These are phyloP conservation scores for Pilasporangium apinafurcum DNA, from an alignment of 352 stramenopile species.

Conservation along the genomic window DNA sequence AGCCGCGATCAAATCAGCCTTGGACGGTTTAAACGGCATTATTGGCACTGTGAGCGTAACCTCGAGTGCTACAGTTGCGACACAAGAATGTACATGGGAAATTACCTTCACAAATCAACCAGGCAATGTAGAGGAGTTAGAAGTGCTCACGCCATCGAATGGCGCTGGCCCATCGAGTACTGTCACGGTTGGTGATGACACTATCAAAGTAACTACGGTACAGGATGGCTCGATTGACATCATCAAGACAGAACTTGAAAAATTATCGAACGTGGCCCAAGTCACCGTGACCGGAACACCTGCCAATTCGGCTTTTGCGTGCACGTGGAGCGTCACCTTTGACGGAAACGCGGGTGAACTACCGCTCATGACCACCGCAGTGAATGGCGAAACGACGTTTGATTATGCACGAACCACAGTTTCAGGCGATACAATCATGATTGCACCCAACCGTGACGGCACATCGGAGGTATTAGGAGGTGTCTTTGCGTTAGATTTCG, in stretches of 20 bases:
- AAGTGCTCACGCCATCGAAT: conserved; percentile 46
- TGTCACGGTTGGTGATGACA: conserved; percentile 75
- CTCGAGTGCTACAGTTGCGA: conserved; percentile 33
- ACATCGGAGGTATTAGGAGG: conserved; percentile 55
- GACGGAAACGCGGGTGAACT: conserved; percentile 89
- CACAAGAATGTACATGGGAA: conserved; percentile 77
- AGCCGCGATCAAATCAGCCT: conserved; percentile 33
- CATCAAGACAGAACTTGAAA: conserved; percentile 93
- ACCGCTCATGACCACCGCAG: conserved; percentile 43
- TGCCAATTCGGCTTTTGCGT: conserved; percentile 56
- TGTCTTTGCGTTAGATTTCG: conserved; percentile 87
- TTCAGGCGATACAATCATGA: conserved; percentile 37
- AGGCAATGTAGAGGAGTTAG: conserved; percentile 78
- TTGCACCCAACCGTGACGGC: conserved; percentile 25
- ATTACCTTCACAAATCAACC: conserved; percentile 88
- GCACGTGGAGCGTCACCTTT: conserved; percentile 92
- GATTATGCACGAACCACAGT: conserved; percentile 18
- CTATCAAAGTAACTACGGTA: conserved; percentile 65
- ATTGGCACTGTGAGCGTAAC: conserved; percentile 43
- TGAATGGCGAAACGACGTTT: conserved; percentile 29
- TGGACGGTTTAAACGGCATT: conserved; percentile 35
- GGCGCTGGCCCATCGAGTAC: conserved; percentile 20
- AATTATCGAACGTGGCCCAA: conserved; percentile 82
- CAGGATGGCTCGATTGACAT: conserved; percentile 84
- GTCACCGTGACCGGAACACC: conserved; percentile 79